Conservation (phyloP, 345 rosid species). For the Toxicodendron radicans region DNA sequence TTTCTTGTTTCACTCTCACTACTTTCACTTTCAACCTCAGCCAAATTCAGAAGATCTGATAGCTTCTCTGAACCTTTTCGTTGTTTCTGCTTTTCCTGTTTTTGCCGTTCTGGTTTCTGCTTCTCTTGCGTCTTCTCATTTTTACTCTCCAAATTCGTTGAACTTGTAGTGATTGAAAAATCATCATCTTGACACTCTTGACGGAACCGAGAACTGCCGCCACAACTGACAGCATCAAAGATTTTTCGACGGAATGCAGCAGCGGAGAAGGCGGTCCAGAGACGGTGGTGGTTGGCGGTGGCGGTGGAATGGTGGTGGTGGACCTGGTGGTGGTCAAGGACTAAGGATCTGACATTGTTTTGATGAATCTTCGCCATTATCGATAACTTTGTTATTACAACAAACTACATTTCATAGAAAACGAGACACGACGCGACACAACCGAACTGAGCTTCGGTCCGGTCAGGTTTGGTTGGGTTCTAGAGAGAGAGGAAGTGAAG, state of each 20-base stretch:
- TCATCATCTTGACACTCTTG: slow-evolving; percentile 40
- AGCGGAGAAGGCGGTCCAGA: slow-evolving; percentile 62
- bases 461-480: no score
- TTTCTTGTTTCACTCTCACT: slow-evolving; percentile 45
- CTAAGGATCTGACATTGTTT: slow-evolving; percentile 68
- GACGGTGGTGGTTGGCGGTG: slow-evolving; percentile 36
- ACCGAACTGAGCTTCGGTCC: no score
- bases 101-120: not conserved
- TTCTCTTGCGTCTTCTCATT: no score
- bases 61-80: slow-evolving; percentile 64
- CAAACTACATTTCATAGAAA: slow-evolving; percentile 8
- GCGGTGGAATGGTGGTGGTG: slow-evolving; percentile 38
- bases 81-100: not conserved
- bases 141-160: slow-evolving; percentile 17
- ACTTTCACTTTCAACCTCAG: slow-evolving; percentile 63
- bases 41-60: slow-evolving; percentile 70
- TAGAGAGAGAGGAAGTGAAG: slow-evolving; percentile 1
- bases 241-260: slow-evolving; percentile 69
- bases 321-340: slow-evolving; percentile 55
- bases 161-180: slow-evolving; percentile 26
- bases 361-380: slow-evolving; percentile 78
- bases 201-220: slow-evolving; percentile 61
- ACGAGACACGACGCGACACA: not conserved
- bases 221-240: slow-evolving; percentile 76
- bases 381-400: not conserved